Evolutionary conservation across 2,329 filamentous ascomycete genomes (phyloP), one percentile per base, ranked within the genome.

Genomic region (Pseudogymnoascus sp.): DNA sequence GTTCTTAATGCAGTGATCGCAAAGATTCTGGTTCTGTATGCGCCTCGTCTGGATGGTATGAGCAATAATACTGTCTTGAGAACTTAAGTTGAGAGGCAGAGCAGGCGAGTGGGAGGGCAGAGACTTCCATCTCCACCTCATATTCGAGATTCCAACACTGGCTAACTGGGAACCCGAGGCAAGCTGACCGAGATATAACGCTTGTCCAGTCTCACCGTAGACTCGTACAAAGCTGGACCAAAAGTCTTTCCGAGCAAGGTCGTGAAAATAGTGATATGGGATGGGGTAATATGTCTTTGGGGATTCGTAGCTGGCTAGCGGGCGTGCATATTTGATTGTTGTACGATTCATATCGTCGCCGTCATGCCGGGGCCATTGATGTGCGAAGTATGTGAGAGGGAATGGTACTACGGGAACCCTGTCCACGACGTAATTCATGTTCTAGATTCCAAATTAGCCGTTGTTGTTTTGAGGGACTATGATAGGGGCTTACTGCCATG

Each of bases 361-460:
- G 18, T 52, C 41, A 9, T n/a, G 41, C 8, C 41, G 41, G 23
- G 41, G 41, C 41, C 41, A 52, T 9, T 52, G 8, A 2, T 52
- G 41, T 2, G 41, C 41, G 8, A 52, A 52, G 9, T 52, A 52
- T 7, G 8, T 30, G 23, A 52, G 41, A 12, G 41, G 23, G n/a
- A n/a, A 52, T 3, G 23, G n/a, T 28, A 18, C 5, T 6, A 18
- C 18, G 8, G 41, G 41, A 30, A 52, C 23, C n/a, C 41, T 52
- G n/a, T 52, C 41, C 30, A 52, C n/a, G 23, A 52, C 12, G n/a
- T 52, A 52, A n/a, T 52, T 52, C n/a, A 52, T 30, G 41, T 52
- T 52, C 41, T 52, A 52, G 23, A 52, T 52, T 30, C 10, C 12
- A 52, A 52, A 30, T 52, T 52, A n/a, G 41, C 41, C 12, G 23